Base-by-base conservation (phyloP, 495 filamentous ascomycete genomes). In the Hypoxylon trugodes region DNA sequence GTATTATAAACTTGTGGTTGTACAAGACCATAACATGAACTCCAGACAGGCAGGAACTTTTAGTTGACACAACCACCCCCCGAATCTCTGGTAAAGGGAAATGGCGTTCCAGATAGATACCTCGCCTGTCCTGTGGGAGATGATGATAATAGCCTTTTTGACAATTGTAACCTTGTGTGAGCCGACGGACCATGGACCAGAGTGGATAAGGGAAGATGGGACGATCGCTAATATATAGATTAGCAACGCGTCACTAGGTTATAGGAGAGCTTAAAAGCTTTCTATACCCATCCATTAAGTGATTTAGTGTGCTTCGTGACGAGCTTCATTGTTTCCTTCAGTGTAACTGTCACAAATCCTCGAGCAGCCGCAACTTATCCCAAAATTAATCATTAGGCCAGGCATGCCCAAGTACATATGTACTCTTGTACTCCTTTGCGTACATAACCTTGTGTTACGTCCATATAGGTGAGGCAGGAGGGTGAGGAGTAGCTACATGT, bases 201-300 rank as follows among this genome's bases (percentile, higher is more conserved):
- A 55, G 51, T 61, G 56, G 56, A 66, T 66, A 61, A 30, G 51
- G 38, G 46, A 30, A 61, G 58, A 61, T 66, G 57, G 58, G 64
- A 66, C 41, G 64, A 66, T 66, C 64, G 52, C 52, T 66, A 58
- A 61, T 66, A 61, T 61, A 66, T 66, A 64, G 57, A 61, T 61
- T 61, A 57, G 57, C 57, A 54, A 66, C 64, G 52, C 57, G 57
- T 61, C 64, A 57, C 52, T 61, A 61, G 57, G 64, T 61, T 66
- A 66, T 66, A 66, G 64, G 64, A 61, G 57, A 58, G 40, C 45
- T 57, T 42, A 46, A 36, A 42, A 32, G 36, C 37, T 51, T 43
- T 42, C 57, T 60, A 57, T 66, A 64, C n/a, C n/a, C n/a, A 46
- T 47, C 50, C 33, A 48, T 61, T 33, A n/a, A 8, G 52, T 66